Percentiles rank a stretch among this genome's conserved stretches.
These are phyloP conservation scores for Pseudotsuga menziesii DNA, from an alignment of 75 land plant genomes.

Conservation along the genomic window DNA sequence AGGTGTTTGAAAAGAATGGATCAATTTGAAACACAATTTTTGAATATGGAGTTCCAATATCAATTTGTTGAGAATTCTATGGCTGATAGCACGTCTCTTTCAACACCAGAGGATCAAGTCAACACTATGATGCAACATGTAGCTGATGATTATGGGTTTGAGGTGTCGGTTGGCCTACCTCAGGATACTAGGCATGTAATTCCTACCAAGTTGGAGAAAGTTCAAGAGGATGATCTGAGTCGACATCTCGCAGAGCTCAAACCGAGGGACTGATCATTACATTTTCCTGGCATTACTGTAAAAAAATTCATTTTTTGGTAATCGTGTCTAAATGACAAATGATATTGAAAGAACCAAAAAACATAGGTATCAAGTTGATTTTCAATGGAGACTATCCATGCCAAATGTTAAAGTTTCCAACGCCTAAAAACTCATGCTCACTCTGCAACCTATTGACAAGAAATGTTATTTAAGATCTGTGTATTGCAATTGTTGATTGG, in stretches of 20 bases:
- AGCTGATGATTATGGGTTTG: constrained; percentile 83
- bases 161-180: constrained; percentile 75
- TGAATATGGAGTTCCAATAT: constrained; percentile 87
- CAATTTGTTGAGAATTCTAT: constrained; percentile 85
- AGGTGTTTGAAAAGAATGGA: constrained; percentile 95
- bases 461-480: no score
- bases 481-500: no score
- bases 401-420: no score
- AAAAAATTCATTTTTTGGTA: neutral
- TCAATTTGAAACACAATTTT: constrained; percentile 73
- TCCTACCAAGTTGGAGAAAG: constrained; percentile 42
- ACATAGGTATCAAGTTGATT: no score
- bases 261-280: constrained; percentile 38
- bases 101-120: constrained; percentile 84
- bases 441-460: no score
- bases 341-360: no score
- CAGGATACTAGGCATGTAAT: constrained; percentile 66
- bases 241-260: constrained; percentile 72
- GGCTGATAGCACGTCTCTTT: constrained; percentile 81
- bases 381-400: no score
- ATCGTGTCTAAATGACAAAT: neutral
- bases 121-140: constrained; percentile 81
- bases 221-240: constrained; percentile 74
- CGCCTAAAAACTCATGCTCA: no score
- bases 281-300: neutral